Percentiles rank a stretch among this genome's conserved stretches.
phyloP scores from a whole-genome alignment of 305 asterid genomes.

The Fraxinus ornus region DNA sequence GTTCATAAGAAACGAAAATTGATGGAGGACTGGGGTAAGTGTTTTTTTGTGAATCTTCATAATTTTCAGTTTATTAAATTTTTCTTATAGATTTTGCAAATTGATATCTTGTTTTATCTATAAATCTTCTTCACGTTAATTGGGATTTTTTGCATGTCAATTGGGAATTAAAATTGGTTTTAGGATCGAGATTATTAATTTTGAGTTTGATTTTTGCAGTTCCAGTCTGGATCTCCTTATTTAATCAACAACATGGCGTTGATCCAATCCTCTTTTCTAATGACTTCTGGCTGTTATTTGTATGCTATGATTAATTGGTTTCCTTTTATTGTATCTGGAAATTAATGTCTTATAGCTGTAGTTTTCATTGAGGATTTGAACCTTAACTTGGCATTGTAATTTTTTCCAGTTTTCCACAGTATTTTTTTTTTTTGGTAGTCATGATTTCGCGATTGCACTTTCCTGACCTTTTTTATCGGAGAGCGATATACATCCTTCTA shows the following conservation, averaged over 20 bases:
- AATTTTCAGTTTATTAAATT: neutral
- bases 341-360: neutral
- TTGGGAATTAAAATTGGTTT: neutral
- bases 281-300: neutral
- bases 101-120: neutral
- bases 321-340: neutral
- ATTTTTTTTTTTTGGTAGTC: too few relatives aligned
- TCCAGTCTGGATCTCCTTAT: neutral
- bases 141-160: neutral
- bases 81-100: neutral
- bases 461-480: too few relatives aligned
- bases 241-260: neutral
- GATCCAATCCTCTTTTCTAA: neutral
- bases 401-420: neutral
- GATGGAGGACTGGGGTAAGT: slow-evolving; percentile 92
- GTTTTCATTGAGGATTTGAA: neutral
- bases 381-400: neutral
- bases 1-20: slow-evolving; percentile 26
- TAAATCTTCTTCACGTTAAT: neutral
- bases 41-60: neutral
- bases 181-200: slow-evolving; percentile 4
- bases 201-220: neutral
- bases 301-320: neutral
- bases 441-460: too few relatives aligned
- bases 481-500: neutral